Conservation (phyloP, 257 asterid genomes). For the Solanum paucissectum region DNA sequence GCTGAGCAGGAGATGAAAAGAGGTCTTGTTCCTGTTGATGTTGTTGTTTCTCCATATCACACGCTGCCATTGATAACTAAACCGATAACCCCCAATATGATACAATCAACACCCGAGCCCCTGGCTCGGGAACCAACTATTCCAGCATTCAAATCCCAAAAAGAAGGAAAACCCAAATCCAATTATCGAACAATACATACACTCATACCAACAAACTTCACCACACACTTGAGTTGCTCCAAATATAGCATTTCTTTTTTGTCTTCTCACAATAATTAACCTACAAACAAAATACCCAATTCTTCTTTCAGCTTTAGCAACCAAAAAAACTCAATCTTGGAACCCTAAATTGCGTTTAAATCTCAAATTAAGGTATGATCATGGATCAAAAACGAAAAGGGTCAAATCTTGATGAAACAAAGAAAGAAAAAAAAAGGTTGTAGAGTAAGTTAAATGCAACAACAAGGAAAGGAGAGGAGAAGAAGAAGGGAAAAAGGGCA, state of each 20-base stretch:
- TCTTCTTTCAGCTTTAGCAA: neutral
- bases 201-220: slow-evolving; percentile 4
- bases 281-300: neutral
- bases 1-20: slow-evolving; percentile 16
- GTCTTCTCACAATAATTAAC: neutral
- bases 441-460: neutral
- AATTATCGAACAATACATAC: slow-evolving; percentile 19
- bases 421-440: neutral
- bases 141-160: slow-evolving; percentile 48
- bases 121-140: slow-evolving; percentile 88
- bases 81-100: neutral
- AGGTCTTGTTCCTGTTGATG: slow-evolving; percentile 19
- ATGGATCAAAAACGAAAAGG: neutral
- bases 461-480: neutral
- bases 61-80: slow-evolving; percentile 30
- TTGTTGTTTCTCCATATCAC: slow-evolving; percentile 8
- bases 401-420: neutral
- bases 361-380: neutral
- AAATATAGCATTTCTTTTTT: slow-evolving; percentile 43
- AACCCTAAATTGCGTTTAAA: neutral
- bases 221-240: slow-evolving; percentile 42
- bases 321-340: neutral
- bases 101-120: slow-evolving; percentile 58
- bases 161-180: slow-evolving; percentile 5
- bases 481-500: neutral